Evolutionary conservation across 352 stramenopile species (phyloP).

Genomic region (Pythium phragmiticola): DNA sequence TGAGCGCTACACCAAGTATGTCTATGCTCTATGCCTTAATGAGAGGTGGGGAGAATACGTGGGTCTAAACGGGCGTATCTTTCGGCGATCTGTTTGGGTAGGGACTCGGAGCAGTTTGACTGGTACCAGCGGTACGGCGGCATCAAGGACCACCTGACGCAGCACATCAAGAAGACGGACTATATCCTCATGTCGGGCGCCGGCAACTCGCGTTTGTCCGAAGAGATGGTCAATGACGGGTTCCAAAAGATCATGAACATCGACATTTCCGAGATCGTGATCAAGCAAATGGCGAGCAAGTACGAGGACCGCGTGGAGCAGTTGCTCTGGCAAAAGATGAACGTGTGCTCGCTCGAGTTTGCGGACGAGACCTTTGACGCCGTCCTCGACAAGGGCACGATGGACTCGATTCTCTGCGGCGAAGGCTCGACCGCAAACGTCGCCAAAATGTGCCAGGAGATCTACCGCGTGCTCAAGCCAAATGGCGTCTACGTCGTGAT

Average conservation of each 20-base stretch:
- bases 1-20: slow-evolving; percentile 93
- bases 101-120: slow-evolving; percentile 93
- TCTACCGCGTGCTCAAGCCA: slow-evolving; percentile 93
- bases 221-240: slow-evolving; percentile 96
- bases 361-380: slow-evolving; percentile 94
- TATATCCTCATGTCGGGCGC: slow-evolving; percentile 91
- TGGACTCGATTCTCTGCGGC: slow-evolving; percentile 95
- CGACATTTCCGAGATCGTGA: slow-evolving; percentile 92
- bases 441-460: slow-evolving; percentile 94
- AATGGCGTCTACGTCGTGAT: slow-evolving; percentile 95
- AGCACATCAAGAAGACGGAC: slow-evolving; percentile 95
- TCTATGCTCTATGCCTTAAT: neutral
- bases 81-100: slow-evolving; percentile 24
- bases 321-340: slow-evolving; percentile 95
- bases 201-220: slow-evolving; percentile 93
- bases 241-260: slow-evolving; percentile 96
- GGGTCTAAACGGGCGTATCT: neutral
- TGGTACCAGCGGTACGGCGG: slow-evolving; percentile 94
- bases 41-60: neutral
- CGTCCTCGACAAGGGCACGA: slow-evolving; percentile 94
- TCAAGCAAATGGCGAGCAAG: slow-evolving; percentile 94
- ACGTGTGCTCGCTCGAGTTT: slow-evolving; percentile 93
- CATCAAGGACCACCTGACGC: slow-evolving; percentile 85
- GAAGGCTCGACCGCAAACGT: slow-evolving; percentile 95
- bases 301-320: slow-evolving; percentile 90